phyloP scores from a whole-genome alignment of 805 yeast species.

The Metschnikowia cerradonensis region DNA sequence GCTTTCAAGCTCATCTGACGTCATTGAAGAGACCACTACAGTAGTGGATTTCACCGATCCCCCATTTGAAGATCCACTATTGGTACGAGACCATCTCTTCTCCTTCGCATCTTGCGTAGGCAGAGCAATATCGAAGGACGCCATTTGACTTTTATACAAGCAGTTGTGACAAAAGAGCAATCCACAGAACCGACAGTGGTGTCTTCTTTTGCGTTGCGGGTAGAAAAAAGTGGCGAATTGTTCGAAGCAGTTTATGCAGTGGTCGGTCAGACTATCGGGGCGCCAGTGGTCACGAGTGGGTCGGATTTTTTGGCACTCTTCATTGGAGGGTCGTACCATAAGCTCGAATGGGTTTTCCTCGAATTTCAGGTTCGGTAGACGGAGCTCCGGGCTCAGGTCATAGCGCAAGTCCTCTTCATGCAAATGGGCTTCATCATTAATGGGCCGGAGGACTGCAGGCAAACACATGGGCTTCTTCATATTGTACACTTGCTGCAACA shows the following conservation, averaged over 20 bases:
- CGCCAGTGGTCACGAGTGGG: constrained; percentile 55
- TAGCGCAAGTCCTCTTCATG: constrained; percentile 11
- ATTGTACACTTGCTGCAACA: constrained; percentile 40
- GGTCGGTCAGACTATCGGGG: constrained; percentile 37
- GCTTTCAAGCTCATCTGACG: constrained; percentile 7
- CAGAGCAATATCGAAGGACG: constrained; percentile 10
- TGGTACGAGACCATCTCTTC: constrained; percentile 6
- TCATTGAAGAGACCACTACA: constrained; percentile 1
- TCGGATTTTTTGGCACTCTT: constrained; percentile 21
- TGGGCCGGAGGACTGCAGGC: constrained; percentile 52
- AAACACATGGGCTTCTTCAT: constrained; percentile 44
- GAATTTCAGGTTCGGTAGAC: constrained; percentile 6
- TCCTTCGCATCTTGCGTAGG: constrained; percentile 4
- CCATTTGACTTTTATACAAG: constrained; percentile 18
- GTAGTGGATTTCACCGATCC: constrained; percentile 4
- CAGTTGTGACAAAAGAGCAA: constrained; percentile 20
- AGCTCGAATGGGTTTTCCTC: constrained; percentile 13
- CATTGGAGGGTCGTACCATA: constrained; percentile 4
- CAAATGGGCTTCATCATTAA: constrained; percentile 7
- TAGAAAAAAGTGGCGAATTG: constrained; percentile 28
- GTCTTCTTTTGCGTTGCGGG: constrained; percentile 20
- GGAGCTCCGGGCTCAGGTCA: constrained; percentile 12
- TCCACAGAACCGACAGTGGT: constrained; percentile 19
- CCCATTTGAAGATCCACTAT: constrained; percentile 10
- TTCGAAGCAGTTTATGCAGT: constrained; percentile 42